A percentile compares a stretch with the other conserved stretches of the same genome.
These are phyloP conservation scores for Grigorovia jiainica DNA, from an alignment of 805 yeast genomes.

Conservation along the genomic window DNA sequence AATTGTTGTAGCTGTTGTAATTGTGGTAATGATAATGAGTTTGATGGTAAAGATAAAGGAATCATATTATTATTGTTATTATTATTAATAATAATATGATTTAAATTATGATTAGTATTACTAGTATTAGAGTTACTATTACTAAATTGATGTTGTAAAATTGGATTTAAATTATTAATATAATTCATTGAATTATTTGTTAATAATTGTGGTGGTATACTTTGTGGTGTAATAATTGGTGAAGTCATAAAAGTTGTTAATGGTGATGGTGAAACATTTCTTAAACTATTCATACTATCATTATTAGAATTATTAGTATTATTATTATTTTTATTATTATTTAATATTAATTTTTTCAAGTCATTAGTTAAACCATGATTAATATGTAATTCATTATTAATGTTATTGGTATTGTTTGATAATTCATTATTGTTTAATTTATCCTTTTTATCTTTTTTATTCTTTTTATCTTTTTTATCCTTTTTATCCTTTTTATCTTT, in stretches of 20 bases:
- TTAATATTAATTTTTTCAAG: background rate
- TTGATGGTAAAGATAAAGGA: background rate
- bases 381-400: background rate
- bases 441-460: background rate
- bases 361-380: background rate
- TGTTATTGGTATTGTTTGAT: too few relatives aligned
- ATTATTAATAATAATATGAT: background rate
- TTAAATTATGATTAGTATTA: too few relatives aligned
- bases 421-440: background rate
- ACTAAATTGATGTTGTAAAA: conserved; percentile 1
- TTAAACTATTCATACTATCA: background rate
- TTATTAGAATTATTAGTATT: background rate
- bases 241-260: conserved; percentile 8
- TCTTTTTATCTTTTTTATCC: background rate
- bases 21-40: too few relatives aligned
- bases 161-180: background rate
- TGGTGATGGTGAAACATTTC: conserved; percentile 4
- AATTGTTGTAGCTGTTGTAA: background rate
- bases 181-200: background rate
- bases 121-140: background rate
- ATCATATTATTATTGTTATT: conserved; percentile 1
- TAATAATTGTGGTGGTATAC: conserved; percentile 5
- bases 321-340: background rate
- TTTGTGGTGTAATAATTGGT: conserved; percentile 11
- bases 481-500: background rate